phyloP scores from a whole-genome alignment of 805 yeast genomes.

The Sugiyamaella smithiae region DNA sequence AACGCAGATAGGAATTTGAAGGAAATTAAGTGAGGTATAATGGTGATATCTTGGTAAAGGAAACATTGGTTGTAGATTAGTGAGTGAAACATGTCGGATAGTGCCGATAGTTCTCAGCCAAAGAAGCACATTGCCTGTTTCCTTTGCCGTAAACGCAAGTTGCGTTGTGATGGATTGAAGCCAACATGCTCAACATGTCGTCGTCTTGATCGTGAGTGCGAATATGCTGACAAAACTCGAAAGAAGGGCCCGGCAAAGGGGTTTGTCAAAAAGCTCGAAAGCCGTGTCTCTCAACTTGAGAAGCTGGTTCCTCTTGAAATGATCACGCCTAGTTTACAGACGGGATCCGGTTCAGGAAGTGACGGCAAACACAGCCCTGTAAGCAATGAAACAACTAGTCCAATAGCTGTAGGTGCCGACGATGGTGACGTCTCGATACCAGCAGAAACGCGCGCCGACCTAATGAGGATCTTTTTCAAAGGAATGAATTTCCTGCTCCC shows the following conservation, averaged over 20 bases:
- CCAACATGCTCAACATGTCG: background rate
- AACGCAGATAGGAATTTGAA: too few species aligned
- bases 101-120: too few species aligned
- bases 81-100: too few species aligned
- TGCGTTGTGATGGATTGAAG: background rate
- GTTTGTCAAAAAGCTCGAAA: constrained; percentile 1
- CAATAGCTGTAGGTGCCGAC: background rate
- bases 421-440: background rate
- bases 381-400: background rate
- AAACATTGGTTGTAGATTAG: too few species aligned
- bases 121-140: constrained; percentile 1
- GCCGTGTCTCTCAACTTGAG: constrained; percentile 3
- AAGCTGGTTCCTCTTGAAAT: background rate
- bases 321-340: background rate
- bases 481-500: constrained; percentile 1
- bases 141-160: background rate
- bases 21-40: too few species aligned
- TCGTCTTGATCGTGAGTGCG: background rate
- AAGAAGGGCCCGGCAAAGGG: constrained; percentile 1
- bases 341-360: background rate
- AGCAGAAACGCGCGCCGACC: background rate
- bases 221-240: background rate
- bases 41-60: too few species aligned
- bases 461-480: background rate
- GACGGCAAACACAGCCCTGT: background rate